Evolutionary conservation across 106 monocot species (phyloP), one percentile per base, ranked within the genome.

Genomic region (Acorus calamus): DNA sequence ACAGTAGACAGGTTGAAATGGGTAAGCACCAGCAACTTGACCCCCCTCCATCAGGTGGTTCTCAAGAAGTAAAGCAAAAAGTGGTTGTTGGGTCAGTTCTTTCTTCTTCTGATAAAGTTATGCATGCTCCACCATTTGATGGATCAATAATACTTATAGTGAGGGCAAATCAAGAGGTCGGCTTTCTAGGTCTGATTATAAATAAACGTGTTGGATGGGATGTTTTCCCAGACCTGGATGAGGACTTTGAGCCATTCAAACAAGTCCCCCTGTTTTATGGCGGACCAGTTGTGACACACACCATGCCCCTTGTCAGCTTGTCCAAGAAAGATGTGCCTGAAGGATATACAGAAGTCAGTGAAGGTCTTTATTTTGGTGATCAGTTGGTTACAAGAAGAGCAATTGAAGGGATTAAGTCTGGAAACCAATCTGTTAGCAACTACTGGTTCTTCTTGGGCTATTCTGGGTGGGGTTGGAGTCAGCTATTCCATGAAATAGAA

Each of bases 391-490:
- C 93, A 53, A 70, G 73, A 9, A 44, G 58, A 13, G 62, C 60
- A 4, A 72, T 86, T 49, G 66, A 77, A 64, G 56, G 47, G 44
- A 89, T 93, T 66, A 72, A 75, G 59, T 74, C 71, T 10, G 82
- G 80, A 63, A 72, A 75, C 48, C 53, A 66, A 44, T 78, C 77
- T 47, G 61, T 71, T 14, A 9, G 71, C 52, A 77, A 80, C 42
- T 82, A 72, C 52, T 87, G 90, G 87, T 87, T 96, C 60, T 96
- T 90, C 69, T 56, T 82, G 2, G 94, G 91, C 46, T 85, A 71
- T 59, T 87, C 80, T 2, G 73, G 82, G 55, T 96, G 94, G 90
- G 77, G 42, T 42, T 82, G 80, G 82, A 66, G 64, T 55, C 94
- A 96, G 66, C 77, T 96, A 42, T 80, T 91, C 71, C 74, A 82